Evolutionary conservation across 2,329 filamentous ascomycete genomes (phyloP), one percentile per base, ranked within the genome.

Genomic region (Ophiostoma ips): DNA sequence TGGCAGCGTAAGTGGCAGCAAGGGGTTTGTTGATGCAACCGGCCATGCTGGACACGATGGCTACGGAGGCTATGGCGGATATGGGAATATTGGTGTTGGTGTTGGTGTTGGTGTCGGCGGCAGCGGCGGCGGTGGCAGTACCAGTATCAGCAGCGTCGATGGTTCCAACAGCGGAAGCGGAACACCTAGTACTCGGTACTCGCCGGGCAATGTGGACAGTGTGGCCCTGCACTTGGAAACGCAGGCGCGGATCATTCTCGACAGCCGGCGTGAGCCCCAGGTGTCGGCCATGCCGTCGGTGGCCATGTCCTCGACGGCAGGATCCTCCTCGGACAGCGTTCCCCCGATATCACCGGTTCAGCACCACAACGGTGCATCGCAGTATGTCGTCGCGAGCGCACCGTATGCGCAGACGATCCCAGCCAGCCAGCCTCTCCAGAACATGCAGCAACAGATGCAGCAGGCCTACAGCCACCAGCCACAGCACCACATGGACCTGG

Each of bases 131-230:
- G 30, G 3, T 34, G 59, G 50, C 28, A 21, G 21, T 18, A 53
- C 52, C 3, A 21, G 30, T 24, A 18, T 15, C 6, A 35, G 16
- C 43, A 35, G 43, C 18, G 43, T 16, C 16, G 31, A 46, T 12
- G 31, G 12, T 5, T 62, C n/a, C 3, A 65, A 64, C 3, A 73
- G 68, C 53, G 64, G 69, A 0, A 76, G 71, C 71, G 66, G 72
- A 13, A 70, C 75, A 58, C 76, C 72, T 71, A 71, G 71, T 10
- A 65, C 65, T 37, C 66, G 71, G 13, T 48, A 46, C 1, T 33
- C 50, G 24, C 46, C 37, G 10, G 61, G 75, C n/a, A 63, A 76
- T 55, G 70, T 67, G 0, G 63, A 76, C 5, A 71, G 71, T 2
- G 62, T 62, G 5, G 63, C 33, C 3, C 36, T 50, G 18, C 51